Evolutionary conservation across 768 basidiomycete genomes (phyloP), one percentile per base, ranked within the genome.

Genomic region (Ramaria sp.): DNA sequence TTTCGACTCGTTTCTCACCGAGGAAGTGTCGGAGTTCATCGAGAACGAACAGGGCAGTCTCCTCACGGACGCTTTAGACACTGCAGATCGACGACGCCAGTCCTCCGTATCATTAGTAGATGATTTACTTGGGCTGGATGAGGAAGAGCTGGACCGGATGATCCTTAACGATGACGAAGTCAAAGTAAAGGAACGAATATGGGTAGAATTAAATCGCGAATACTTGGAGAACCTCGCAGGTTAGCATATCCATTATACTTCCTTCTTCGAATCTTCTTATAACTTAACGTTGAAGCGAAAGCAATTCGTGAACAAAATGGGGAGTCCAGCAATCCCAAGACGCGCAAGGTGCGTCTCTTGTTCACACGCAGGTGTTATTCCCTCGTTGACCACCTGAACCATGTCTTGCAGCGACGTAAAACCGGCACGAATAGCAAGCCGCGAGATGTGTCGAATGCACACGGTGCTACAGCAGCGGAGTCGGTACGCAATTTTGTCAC

Each of bases 151-250:
- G 43, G 86, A 95, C 67, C 74, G 73, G 24, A 87, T 96, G 65
- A 72, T 91, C 55, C 70, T 93, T 22, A 81, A 77, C 7, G 84
- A 86, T 37, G 86, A 86, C 22, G 92, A 95, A 68, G 85, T 89
- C 3, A 82, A 75, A 66, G 75, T 91, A 65, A 97, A 89, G 68
- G 90, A 91, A 67, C 82, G 90, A 11, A 81, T 96, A 1, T 97
- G 93, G 93, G 91, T 94, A 49, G 91, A 94, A 70, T 74, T 91
- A 64, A 96, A 96, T 68, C 79, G 79, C 62, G 93, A 96, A 33
- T 97, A 95, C 68, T 71, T 97, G 37, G 87, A 92, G 66, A 83
- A 86, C 15, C 74, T 94, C 34, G 92, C 91, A 53, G 88, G 91
- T 88, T 62, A 67, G 80, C 73, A 1, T 3, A 30, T 11, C 31